phyloP scores from a whole-genome alignment of 2,329 filamentous ascomycete species.

The Fusarium albidum region DNA sequence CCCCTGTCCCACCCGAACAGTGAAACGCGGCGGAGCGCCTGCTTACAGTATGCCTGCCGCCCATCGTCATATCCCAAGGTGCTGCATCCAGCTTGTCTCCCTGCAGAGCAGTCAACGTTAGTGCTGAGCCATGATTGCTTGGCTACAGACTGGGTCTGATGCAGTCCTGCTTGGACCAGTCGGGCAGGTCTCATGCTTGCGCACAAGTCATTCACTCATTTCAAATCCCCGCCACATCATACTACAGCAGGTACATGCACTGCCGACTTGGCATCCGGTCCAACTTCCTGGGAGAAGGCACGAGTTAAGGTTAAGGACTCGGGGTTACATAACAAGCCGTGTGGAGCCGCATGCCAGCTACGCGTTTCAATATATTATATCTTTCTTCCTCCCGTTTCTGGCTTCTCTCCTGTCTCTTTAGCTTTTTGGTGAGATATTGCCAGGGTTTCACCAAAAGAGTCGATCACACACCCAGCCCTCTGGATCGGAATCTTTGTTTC shows the following conservation, averaged over 20 bases:
- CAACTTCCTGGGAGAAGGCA: constrained; percentile 17
- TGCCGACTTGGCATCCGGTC: constrained; percentile 18
- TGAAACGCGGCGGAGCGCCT: constrained; percentile 24
- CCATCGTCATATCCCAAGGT: constrained; percentile 26
- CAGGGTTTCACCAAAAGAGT: background rate
- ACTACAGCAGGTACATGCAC: constrained; percentile 13
- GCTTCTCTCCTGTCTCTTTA: background rate
- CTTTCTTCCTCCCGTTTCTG: background rate
- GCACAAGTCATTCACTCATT: constrained; percentile 11
- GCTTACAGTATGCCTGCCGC: constrained; percentile 25
- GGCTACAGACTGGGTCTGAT: constrained; percentile 5
- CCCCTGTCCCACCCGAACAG: too few relatives aligned
- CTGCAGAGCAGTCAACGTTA: constrained; percentile 9
- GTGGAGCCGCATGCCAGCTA: too few relatives aligned
- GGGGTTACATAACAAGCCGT: constrained; percentile 26
- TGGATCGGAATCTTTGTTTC: too few relatives aligned
- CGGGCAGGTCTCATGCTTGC: background rate
- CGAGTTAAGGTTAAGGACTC: background rate
- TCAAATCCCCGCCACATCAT: constrained; percentile 22
- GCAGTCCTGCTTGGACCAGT: constrained; percentile 3
- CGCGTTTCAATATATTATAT: constrained; percentile 15
- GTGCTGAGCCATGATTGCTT: constrained; percentile 8
- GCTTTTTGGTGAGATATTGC: too few relatives aligned
- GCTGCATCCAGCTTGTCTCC: background rate
- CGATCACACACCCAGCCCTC: too few relatives aligned